phyloP scores from a whole-genome alignment of 2,329 filamentous ascomycete genomes.

The Fusarium virguliforme region DNA sequence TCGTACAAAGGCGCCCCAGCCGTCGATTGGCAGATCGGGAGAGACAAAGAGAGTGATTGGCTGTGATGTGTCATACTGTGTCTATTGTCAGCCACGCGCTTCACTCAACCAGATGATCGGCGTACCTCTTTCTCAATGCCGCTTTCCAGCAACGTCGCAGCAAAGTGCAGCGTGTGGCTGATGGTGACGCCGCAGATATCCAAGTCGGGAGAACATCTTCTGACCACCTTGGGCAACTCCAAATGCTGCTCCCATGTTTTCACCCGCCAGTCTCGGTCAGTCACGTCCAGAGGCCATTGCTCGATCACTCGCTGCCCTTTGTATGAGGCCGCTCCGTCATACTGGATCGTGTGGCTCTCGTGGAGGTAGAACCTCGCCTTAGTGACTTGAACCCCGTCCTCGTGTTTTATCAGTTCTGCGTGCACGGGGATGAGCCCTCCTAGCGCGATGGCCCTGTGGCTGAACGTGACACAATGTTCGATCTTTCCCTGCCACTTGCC shows the following conservation, averaged over 20 bases:
- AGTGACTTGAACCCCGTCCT: neutral
- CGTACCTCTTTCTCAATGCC: conserved; percentile 14
- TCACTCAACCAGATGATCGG: rapidly evolving
- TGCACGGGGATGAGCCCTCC: conserved; percentile 12
- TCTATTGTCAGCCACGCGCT: neutral
- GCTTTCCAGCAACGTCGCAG: neutral
- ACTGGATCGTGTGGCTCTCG: conserved; percentile 8
- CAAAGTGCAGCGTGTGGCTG: conserved; percentile 17
- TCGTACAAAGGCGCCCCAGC: conserved; percentile 17
- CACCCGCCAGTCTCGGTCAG: neutral
- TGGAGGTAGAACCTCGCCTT: conserved; percentile 7
- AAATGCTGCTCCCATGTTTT: conserved; percentile 22
- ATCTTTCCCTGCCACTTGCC: conserved; percentile 8
- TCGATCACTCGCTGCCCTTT: conserved; percentile 11
- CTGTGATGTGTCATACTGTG: conserved; percentile 10
- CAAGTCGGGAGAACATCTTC: conserved; percentile 17
- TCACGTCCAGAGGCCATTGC: conserved; percentile 14
- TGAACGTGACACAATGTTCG: neutral
- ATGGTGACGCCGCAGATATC: conserved; percentile 8
- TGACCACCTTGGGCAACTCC: conserved; percentile 7
- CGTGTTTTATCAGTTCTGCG: neutral
- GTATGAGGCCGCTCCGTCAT: neutral
- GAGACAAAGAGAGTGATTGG: conserved; percentile 17
- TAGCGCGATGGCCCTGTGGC: conserved; percentile 17
- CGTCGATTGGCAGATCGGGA: conserved; percentile 20